Evolutionary conservation across 2,329 filamentous ascomycete genomes (phyloP).

Genomic region (Bertia moriformis): DNA sequence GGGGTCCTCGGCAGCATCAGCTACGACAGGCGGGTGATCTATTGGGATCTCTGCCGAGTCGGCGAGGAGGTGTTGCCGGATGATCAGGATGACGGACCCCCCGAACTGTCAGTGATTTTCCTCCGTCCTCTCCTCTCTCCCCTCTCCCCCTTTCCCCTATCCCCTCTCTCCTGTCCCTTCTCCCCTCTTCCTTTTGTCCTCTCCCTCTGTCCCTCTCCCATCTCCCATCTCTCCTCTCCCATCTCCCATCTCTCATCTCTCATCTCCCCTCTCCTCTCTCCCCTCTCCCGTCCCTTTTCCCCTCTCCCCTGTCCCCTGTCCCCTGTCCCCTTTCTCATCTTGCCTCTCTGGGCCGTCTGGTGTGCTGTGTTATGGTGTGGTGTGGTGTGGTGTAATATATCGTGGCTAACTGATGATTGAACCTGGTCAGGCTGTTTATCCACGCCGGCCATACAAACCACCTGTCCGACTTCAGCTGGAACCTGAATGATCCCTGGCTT

Average conservation of each 20-base stretch:
- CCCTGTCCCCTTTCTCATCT: conserved; percentile 7
- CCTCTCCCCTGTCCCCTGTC: conserved; percentile 3
- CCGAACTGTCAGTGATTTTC: conserved; percentile 61
- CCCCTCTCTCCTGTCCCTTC: not conserved
- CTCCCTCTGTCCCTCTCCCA: not conserved
- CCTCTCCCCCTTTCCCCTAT: not conserved
- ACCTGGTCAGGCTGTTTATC: conserved; percentile 65
- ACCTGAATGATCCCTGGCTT: conserved; percentile 90
- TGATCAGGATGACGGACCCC: conserved; percentile 85
- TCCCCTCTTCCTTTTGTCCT: not conserved
- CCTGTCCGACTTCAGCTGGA: conserved; percentile 95
- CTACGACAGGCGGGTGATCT: conserved; percentile 84
- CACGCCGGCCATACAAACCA: conserved; percentile 96
- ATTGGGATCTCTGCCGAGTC: conserved; percentile 86
- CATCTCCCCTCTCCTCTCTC: not conserved
- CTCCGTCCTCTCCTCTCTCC: not conserved
- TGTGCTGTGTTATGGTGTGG: too few relatives aligned
- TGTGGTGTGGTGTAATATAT: conserved; percentile 3
- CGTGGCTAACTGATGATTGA: conserved; percentile 3
- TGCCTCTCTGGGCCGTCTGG: too few relatives aligned
- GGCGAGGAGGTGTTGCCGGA: conserved; percentile 92
- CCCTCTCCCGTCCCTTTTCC: not conserved
- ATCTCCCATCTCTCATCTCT: not conserved
- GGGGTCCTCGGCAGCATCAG: conserved; percentile 79
- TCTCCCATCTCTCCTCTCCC: not conserved